A percentile compares a stretch with the other conserved stretches of the same genome.
Conservation (phyloP, 305 asterid genomes). For the Fraxinus floribunda region DNA sequence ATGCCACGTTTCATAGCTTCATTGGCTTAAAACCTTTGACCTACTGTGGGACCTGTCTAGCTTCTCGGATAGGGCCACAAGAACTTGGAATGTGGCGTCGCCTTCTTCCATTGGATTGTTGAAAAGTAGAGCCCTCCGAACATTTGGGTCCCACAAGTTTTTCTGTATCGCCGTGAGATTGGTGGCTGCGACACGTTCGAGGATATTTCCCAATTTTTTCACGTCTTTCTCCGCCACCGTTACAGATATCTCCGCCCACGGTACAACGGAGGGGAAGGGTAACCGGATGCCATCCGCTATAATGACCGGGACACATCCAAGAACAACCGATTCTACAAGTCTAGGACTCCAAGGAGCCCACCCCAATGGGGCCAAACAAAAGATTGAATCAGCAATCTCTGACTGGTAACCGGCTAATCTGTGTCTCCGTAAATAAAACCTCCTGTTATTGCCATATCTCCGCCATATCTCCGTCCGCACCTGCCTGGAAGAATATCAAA, state of each 20-base stretch:
- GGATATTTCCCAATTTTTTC: slow-evolving; percentile 32
- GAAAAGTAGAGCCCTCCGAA: slow-evolving; percentile 36
- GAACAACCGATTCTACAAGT: slow-evolving; percentile 73
- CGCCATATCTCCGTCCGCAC: slow-evolving; percentile 83
- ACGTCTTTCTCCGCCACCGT: slow-evolving; percentile 54
- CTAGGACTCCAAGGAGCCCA: slow-evolving; percentile 98
- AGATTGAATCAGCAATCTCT: slow-evolving; percentile 66
- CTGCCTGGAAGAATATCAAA: slow-evolving; percentile 45
- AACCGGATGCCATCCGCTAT: slow-evolving; percentile 70
- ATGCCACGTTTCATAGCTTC: not conserved
- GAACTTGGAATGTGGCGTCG: slow-evolving; percentile 47
- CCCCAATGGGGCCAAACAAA: slow-evolving; percentile 82
- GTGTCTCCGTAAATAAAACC: slow-evolving; percentile 71
- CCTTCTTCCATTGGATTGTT: slow-evolving; percentile 37
- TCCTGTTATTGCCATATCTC: slow-evolving; percentile 77
- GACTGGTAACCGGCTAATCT: slow-evolving; percentile 50
- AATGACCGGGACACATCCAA: slow-evolving; percentile 81
- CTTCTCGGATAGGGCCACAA: slow-evolving; percentile 27
- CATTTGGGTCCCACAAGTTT: slow-evolving; percentile 34
- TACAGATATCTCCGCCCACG: slow-evolving; percentile 49
- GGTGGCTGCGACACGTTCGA: slow-evolving; percentile 40
- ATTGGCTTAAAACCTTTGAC: slow-evolving; percentile 26
- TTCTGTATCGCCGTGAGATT: slow-evolving; percentile 41
- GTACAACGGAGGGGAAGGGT: slow-evolving; percentile 44
- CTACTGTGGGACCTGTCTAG: slow-evolving; percentile 23